Evolutionary conservation across 2,329 filamentous ascomycete genomes (phyloP).

Genomic region (Aspergillus pseudonomiae): DNA sequence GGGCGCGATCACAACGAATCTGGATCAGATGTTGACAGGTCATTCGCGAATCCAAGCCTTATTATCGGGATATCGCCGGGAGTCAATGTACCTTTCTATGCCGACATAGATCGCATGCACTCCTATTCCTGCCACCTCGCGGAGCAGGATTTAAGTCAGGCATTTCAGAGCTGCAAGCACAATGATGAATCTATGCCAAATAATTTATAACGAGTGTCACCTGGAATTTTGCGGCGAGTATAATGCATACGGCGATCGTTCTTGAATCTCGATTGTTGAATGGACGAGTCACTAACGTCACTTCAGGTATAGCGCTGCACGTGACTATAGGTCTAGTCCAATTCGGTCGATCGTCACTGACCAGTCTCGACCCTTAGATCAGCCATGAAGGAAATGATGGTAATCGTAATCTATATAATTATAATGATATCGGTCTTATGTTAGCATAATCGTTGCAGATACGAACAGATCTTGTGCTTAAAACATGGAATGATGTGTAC

Average conservation of each 20-base stretch:
- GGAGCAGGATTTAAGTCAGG: not conserved
- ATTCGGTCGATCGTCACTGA: not conserved
- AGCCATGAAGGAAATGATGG: too few relatives aligned
- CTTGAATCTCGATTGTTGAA: not conserved
- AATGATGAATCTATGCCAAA: not conserved
- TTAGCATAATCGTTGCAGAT: too few relatives aligned
- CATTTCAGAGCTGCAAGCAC: not conserved
- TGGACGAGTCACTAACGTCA: not conserved
- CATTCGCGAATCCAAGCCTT: not conserved
- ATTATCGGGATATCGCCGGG: not conserved
- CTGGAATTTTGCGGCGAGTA: not conserved
- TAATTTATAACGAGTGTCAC: not conserved
- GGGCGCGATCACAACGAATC: slow-evolving; percentile 31
- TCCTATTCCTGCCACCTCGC: slow-evolving; percentile 15
- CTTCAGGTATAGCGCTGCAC: not conserved
- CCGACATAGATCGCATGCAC: slow-evolving; percentile 29
- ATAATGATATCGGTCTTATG: too few relatives aligned
- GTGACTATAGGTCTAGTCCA: not conserved
- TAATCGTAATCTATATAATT: too few relatives aligned
- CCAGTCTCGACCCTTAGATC: too few relatives aligned
- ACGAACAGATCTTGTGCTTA: too few relatives aligned
- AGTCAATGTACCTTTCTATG: slow-evolving; percentile 23
- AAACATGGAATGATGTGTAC: too few relatives aligned
- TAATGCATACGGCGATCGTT: not conserved
- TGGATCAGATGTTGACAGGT: not conserved